These are phyloP conservation scores for Trichocomaceae sp. DNA, from an alignment of 2,329 filamentous ascomycete genomes.

Conservation along the genomic window DNA sequence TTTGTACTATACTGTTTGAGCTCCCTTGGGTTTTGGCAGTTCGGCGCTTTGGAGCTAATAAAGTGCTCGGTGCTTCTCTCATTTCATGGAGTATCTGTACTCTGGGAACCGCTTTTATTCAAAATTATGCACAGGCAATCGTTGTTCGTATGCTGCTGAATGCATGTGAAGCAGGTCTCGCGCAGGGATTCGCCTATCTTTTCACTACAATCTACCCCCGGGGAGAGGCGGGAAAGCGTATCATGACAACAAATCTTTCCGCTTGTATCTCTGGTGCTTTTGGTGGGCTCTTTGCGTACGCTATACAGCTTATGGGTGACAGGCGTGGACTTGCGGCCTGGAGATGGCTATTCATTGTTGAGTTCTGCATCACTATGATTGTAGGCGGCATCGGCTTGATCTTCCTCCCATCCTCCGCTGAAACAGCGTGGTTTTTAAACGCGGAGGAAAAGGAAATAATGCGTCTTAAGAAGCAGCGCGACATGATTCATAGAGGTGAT, in stretches of 20 bases:
- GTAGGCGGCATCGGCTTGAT: constrained; percentile 1
- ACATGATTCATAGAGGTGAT: neutral
- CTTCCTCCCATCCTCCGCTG: neutral
- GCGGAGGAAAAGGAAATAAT: constrained; percentile 6
- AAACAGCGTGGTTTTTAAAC: constrained; percentile 4
- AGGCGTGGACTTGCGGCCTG: neutral
- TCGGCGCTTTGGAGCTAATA: constrained; percentile 16
- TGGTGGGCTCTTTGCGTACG: constrained; percentile 9
- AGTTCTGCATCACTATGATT: constrained; percentile 8
- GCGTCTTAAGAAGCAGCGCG: constrained; percentile 2
- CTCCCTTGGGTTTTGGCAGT: constrained; percentile 16
- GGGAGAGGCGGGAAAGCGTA: constrained; percentile 5
- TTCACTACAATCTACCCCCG: constrained; percentile 3
- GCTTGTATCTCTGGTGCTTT: constrained; percentile 5
- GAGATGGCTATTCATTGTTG: constrained; percentile 10
- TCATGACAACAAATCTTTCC: constrained; percentile 7
- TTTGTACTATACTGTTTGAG: constrained; percentile 43
- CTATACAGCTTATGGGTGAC: constrained; percentile 2
- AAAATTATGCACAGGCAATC: constrained; percentile 5
- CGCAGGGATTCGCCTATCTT: constrained; percentile 2
- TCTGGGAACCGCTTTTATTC: constrained; percentile 8
- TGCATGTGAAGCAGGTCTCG: constrained; percentile 3
- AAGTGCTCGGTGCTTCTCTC: neutral
- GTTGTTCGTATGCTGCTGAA: constrained; percentile 2
- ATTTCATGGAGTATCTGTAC: constrained; percentile 6